Conservation (phyloP, 768 basidiomycete genomes). For the Leccinum rimulosum region DNA sequence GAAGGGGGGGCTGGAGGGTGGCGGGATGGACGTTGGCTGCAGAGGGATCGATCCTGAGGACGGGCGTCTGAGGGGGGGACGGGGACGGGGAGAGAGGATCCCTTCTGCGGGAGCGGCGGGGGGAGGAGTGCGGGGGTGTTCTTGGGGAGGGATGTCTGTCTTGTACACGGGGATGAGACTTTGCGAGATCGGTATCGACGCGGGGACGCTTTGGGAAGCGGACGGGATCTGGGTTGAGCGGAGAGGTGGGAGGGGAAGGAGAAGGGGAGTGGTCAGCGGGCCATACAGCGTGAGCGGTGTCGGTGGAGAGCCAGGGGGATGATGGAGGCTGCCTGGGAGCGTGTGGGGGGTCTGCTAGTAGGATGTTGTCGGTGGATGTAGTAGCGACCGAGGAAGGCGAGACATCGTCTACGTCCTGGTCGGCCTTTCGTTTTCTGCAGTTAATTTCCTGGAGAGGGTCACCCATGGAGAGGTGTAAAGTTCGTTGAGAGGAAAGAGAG, state of each 20-base stretch:
- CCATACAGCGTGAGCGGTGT: constrained; percentile 35
- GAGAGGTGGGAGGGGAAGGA: constrained; percentile 36
- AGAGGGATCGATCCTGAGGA: constrained; percentile 28
- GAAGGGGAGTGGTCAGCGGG: constrained; percentile 38
- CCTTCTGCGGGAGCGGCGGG: constrained; percentile 31
- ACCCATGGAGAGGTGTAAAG: constrained; percentile 46
- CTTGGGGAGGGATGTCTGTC: constrained; percentile 17
- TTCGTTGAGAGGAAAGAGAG: constrained; percentile 10
- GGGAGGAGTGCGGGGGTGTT: constrained; percentile 22
- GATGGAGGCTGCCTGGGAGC: constrained; percentile 43
- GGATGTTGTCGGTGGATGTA: constrained; percentile 31
- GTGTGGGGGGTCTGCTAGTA: constrained; percentile 34
- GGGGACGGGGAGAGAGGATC: constrained; percentile 31
- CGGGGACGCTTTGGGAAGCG: constrained; percentile 32
- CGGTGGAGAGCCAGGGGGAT: constrained; percentile 31
- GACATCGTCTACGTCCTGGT: constrained; percentile 41
- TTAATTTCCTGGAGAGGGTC: constrained; percentile 48
- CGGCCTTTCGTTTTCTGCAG: constrained; percentile 70
- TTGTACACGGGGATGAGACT: constrained; percentile 11
- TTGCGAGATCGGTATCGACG: constrained; percentile 23
- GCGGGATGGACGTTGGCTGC: constrained; percentile 26
- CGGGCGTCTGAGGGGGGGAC: constrained; percentile 17
- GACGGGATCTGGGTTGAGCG: constrained; percentile 36
- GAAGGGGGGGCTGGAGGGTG: constrained; percentile 26
- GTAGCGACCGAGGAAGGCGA: constrained; percentile 33